A percentile compares a stretch with the other conserved stretches of the same genome.
Evolutionary conservation across 1,139 yeast species (phyloP).

Genomic region (Taphrina populina): DNA sequence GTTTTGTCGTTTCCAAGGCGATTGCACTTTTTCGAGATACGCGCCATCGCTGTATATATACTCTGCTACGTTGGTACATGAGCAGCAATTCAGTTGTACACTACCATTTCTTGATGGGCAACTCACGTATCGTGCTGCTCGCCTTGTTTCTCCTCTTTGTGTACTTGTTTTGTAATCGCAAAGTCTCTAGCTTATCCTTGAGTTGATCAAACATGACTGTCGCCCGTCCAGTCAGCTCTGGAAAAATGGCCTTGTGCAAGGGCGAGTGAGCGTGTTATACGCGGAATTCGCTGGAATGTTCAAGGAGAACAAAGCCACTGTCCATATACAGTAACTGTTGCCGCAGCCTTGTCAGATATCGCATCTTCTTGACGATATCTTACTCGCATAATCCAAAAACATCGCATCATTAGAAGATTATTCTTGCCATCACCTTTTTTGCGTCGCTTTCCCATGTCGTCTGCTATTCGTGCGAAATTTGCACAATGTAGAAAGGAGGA

Average conservation of each 20-base stretch:
- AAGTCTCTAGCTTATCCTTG: conserved; percentile 15
- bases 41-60: conserved; percentile 13
- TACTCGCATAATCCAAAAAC: no score
- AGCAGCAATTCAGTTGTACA: background rate
- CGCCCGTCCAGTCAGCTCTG: no score
- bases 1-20: conserved; percentile 9
- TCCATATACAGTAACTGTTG: no score
- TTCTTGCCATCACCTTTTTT: no score
- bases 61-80: background rate
- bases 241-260: no score
- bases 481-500: conserved; percentile 44
- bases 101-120: background rate
- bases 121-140: conserved; percentile 1
- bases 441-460: no score
- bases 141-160: background rate
- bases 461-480: conserved; percentile 41
- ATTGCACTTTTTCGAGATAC: conserved; percentile 9
- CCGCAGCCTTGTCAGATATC: no score
- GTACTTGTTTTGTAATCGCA: conserved; percentile 12
- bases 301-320: no score
- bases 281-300: no score
- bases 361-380: no score
- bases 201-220: conserved; percentile 13
- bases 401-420: no score
- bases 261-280: no score